Evolutionary conservation across 2,329 filamentous ascomycete species (phyloP).

Genomic region (Fusarium neocosmosporiellum): DNA sequence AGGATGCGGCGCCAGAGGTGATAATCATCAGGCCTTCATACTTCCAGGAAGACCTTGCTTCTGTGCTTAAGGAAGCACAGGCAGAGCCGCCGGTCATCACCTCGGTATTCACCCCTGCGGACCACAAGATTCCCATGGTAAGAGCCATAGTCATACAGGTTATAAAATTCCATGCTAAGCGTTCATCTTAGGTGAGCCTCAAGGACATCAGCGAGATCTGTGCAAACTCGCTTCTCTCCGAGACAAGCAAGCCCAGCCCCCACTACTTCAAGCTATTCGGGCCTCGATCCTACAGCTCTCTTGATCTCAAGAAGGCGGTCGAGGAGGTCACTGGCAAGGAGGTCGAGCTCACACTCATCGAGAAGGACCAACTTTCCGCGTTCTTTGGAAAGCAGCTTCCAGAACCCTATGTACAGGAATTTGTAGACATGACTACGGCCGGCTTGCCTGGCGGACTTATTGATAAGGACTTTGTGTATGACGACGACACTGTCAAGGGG

Average conservation of each 20-base stretch:
- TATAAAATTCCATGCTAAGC: neutral
- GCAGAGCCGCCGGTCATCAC: slow-evolving; percentile 36
- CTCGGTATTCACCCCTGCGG: slow-evolving; percentile 37
- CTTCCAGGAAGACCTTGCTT: slow-evolving; percentile 35
- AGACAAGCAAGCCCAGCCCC: slow-evolving; percentile 11
- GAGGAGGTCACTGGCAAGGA: slow-evolving; percentile 43
- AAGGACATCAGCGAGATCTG: slow-evolving; percentile 44
- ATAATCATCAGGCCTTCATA: slow-evolving; percentile 34
- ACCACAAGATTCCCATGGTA: slow-evolving; percentile 48
- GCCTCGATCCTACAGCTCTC: slow-evolving; percentile 42
- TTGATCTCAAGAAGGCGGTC: slow-evolving; percentile 43
- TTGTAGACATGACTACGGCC: slow-evolving; percentile 45
- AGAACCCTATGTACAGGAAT: slow-evolving; percentile 34
- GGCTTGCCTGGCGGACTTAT: slow-evolving; percentile 42
- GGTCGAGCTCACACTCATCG: slow-evolving; percentile 37
- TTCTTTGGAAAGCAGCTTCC: slow-evolving; percentile 42
- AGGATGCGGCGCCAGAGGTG: slow-evolving; percentile 22
- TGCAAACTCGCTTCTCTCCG: slow-evolving; percentile 37
- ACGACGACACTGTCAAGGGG: slow-evolving; percentile 40
- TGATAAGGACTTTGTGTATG: slow-evolving; percentile 36
- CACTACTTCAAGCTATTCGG: slow-evolving; percentile 44
- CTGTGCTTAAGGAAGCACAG: slow-evolving; percentile 27
- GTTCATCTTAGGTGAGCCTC: slow-evolving; percentile 42
- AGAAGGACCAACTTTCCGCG: slow-evolving; percentile 35
- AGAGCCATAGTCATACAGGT: neutral